Evolutionary conservation across 805 yeast species (phyloP), one percentile per base, ranked within the genome.

Genomic region (Clavispora asparagi): DNA sequence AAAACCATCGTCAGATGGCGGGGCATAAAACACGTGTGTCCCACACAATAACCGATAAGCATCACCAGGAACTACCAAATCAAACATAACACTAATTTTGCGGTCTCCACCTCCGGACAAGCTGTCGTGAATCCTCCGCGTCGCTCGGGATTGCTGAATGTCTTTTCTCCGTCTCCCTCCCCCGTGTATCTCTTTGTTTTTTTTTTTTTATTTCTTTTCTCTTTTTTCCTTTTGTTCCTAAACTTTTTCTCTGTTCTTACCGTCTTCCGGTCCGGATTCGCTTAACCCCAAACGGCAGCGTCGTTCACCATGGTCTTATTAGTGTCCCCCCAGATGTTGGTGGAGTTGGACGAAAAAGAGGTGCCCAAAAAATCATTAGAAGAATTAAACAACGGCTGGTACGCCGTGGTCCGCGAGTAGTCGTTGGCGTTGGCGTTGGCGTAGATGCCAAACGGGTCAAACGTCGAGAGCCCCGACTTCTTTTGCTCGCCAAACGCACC

Each of bases 281-380:
- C 32, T 41, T 55, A 62, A 32, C 67, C 68, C 68, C 69, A 64
- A 14, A 64, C 69, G n/a, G 65, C 57, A 17, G 65, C 60, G 41
- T 57, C 63, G 16, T 49, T 51, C 11, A 48, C 45, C 48, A 55
- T 42, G 11, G 48, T 38, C 41, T 51, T 51, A 17, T 50, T 47
- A 26, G 42, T 45, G 40, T 50, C 54, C 10, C 64, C 61, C 68
- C 68, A 64, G 35, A 64, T 63, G 44, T 54, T 62, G 27, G 49
- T 42, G 31, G 46, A 43, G 12, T 46, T 42, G 40, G 51, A 45
- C n/a, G 50, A 43, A 26, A 47, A 49, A 33, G 41, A 42, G 33
- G 55, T 40, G 40, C 53, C 52, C 43, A 54, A 47, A 35, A 53
- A 45, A 31, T 43, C 45, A 45, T 49, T 48, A 10, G 58, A 52